phyloP scores from a whole-genome alignment of 2,329 filamentous ascomycete species.

The Zasmidium cellare region DNA sequence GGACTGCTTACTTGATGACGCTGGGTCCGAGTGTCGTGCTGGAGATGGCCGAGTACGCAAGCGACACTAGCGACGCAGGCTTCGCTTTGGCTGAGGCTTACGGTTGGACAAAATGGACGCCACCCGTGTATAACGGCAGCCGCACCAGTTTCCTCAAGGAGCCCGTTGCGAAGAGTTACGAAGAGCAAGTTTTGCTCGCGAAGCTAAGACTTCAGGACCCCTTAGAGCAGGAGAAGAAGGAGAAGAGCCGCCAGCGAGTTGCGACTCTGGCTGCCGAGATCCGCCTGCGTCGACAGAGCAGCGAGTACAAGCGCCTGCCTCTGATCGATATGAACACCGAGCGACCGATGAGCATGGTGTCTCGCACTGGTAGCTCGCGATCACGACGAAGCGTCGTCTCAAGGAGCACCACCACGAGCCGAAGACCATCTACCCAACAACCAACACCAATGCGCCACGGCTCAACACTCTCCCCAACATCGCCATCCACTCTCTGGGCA shows the following conservation, averaged over 20 bases:
- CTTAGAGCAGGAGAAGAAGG: slow-evolving; percentile 35
- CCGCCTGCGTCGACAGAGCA: slow-evolving; percentile 37
- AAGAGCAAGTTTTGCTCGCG: slow-evolving; percentile 46
- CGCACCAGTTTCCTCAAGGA: slow-evolving; percentile 61
- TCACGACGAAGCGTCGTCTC: slow-evolving; percentile 25
- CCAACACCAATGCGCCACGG: not conserved
- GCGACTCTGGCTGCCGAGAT: slow-evolving; percentile 46
- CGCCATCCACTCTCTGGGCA: slow-evolving; percentile 5
- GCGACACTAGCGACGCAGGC: slow-evolving; percentile 41
- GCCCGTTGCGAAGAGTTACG: slow-evolving; percentile 60
- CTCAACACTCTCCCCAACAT: not conserved
- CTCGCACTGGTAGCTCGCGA: slow-evolving; percentile 11
- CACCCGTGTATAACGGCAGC: slow-evolving; percentile 46
- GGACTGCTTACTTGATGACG: slow-evolving; percentile 61
- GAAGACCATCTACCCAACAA: not conserved
- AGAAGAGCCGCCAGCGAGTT: slow-evolving; percentile 44
- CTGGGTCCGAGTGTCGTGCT: slow-evolving; percentile 59
- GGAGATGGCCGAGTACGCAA: slow-evolving; percentile 46
- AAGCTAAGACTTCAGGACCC: slow-evolving; percentile 35
- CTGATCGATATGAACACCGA: slow-evolving; percentile 41
- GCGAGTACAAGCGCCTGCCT: slow-evolving; percentile 37
- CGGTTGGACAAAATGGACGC: slow-evolving; percentile 59
- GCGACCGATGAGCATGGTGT: slow-evolving; percentile 35
- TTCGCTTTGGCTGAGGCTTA: slow-evolving; percentile 56
- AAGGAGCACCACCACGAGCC: not conserved